These are phyloP conservation scores for Boletus subparvulus DNA, from an alignment of 768 basidiomycete genomes.

Conservation along the genomic window DNA sequence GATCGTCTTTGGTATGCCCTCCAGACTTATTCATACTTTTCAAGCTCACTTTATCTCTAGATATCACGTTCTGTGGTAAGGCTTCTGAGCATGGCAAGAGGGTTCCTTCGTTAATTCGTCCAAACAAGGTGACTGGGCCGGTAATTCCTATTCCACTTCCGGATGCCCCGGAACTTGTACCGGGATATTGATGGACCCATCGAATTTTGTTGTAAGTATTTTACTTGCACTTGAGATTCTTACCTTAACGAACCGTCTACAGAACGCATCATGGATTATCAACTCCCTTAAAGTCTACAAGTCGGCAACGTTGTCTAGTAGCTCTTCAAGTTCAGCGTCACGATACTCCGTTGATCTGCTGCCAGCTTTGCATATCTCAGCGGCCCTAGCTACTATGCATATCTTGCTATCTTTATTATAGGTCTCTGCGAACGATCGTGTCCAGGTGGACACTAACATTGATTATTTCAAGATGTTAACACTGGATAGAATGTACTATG, in stretches of 20 bases:
- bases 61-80: constrained; percentile 81
- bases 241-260: constrained; percentile 5
- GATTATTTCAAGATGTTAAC: constrained; percentile 10
- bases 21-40: not conserved
- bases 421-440: not conserved
- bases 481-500: constrained; percentile 8
- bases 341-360: constrained; percentile 3
- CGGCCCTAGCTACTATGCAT: constrained; percentile 9
- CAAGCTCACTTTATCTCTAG: constrained; percentile 37
- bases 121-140: constrained; percentile 74
- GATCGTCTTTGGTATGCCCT: constrained; percentile 66
- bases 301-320: constrained; percentile 48
- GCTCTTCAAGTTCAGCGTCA: constrained; percentile 25
- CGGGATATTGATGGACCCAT: constrained; percentile 60
- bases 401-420: constrained; percentile 18
- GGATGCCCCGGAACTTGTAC: constrained; percentile 75
- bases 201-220: constrained; percentile 64
- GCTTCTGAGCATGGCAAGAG: not conserved
- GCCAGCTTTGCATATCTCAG: constrained; percentile 11
- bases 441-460: constrained; percentile 1
- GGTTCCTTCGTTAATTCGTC: constrained; percentile 6
- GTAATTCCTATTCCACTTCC: constrained; percentile 72
- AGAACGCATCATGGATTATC: constrained; percentile 84
- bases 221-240: not conserved
- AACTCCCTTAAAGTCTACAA: constrained; percentile 76